phyloP scores from a whole-genome alignment of 75 land plant genomes.

The Chamaecyparis obtusa region DNA sequence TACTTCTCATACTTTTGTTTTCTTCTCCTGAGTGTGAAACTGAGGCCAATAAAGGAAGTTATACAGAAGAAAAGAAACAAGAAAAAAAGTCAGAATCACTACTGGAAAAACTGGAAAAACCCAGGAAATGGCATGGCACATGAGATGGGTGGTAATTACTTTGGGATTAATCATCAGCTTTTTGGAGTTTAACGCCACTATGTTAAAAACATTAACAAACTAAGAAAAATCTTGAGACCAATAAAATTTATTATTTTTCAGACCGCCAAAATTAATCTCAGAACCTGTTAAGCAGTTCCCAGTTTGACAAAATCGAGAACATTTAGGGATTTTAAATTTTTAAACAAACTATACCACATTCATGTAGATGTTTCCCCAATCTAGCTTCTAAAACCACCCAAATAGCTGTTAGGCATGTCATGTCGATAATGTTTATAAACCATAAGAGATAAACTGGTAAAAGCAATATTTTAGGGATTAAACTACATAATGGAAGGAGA shows the following conservation, averaged over 20 bases:
- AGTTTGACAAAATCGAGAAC: not conserved
- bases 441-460: not conserved
- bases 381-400: not conserved
- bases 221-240: not conserved
- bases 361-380: not conserved
- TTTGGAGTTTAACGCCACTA: not conserved
- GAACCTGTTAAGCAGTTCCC: not conserved
- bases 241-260: not conserved
- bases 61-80: no score
- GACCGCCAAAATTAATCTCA: not conserved
- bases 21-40: no score
- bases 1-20: no score
- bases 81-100: no score
- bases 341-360: not conserved
- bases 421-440: not conserved
- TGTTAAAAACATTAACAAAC: not conserved
- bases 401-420: not conserved
- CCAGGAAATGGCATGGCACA: no score
- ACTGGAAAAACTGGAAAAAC: no score
- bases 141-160: no score
- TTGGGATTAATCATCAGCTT: no score
- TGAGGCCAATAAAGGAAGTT: no score
- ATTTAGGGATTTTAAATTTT: not conserved
- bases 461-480: not conserved
- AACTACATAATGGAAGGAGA: not conserved